These are phyloP conservation scores for Diplodia mutila DNA, from an alignment of 2,329 filamentous ascomycete genomes.

Conservation along the genomic window DNA sequence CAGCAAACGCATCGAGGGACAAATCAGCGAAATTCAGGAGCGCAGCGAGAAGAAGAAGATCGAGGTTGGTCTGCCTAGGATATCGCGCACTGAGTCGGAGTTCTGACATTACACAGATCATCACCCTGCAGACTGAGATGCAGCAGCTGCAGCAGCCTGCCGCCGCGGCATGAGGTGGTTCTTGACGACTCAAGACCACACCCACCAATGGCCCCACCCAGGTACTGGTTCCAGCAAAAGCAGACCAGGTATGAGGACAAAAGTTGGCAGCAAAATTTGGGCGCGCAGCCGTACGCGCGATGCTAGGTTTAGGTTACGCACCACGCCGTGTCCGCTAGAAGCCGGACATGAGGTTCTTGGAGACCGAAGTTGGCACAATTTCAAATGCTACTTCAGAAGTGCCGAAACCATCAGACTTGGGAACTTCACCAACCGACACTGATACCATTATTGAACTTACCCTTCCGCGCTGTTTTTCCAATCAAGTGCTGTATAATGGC, in stretches of 20 bases:
- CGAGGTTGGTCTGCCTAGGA: conserved; percentile 57
- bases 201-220: not conserved
- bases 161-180: conserved; percentile 24
- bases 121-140: conserved; percentile 24
- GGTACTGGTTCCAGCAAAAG: not conserved
- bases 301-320: not conserved
- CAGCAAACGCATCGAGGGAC: conserved; percentile 68
- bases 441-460: not conserved
- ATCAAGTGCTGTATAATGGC: not conserved
- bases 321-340: not conserved
- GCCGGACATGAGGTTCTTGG: not conserved
- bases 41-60: conserved; percentile 67
- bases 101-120: conserved; percentile 14
- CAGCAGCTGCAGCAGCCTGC: conserved; percentile 24
- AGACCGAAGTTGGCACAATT: not conserved
- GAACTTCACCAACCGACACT: not conserved
- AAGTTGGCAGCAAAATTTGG: not conserved
- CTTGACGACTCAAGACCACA: not conserved
- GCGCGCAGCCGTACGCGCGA: not conserved
- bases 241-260: not conserved
- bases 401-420: not conserved
- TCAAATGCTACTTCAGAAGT: not conserved
- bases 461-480: not conserved
- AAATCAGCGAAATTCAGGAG: conserved; percentile 66
- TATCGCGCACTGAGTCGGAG: too few relatives aligned